Base-by-base conservation (phyloP, 2,329 filamentous ascomycete genomes). In the Venturiaceae sp. region DNA sequence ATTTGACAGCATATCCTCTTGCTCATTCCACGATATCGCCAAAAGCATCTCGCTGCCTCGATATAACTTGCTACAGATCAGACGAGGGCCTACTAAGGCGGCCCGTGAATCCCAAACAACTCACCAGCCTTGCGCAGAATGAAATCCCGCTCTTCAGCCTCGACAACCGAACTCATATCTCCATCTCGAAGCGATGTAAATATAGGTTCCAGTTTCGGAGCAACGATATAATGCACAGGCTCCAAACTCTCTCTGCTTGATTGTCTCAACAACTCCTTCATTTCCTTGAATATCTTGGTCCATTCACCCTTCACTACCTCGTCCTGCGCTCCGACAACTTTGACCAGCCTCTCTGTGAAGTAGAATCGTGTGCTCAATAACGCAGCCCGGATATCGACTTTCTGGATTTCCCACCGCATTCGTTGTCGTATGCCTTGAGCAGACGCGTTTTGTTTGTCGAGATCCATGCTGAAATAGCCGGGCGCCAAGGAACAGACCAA, bases 341-440 rank as follows among this genome's bases (percentile, higher is more conserved):
- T 39, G 3, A 39, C 30, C 11, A 54, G 52, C 32, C 52, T 34
- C 19, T 54, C 36, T 6, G 52, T n/a, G 14, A 54, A 54, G 52
- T 54, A 54, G n/a, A 54, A 54, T 1, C 52, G 52, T n/a, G 52
- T 54, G 26, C 19, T 36, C 23, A 54, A 16, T 8, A 54, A 16
- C 23, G 53, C 36, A 21, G 32, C 28, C 8, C 53, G 90, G 39
- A 96, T 88, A 69, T 95, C 95, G 6, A 90, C 88, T 69, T 95
- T 95, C 69, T 95, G 90, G 32, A 96, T 94, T 72, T 95, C 91
- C 63, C 86, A 90, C 67, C 75, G 71, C 39, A 73, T 67, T 60
- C 23, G 23, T 50, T 26, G 44, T 75, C 73, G 1, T 68, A 66
- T 13, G 65, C 62, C 39, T 72, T 68, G 28, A 68, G 66, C n/a